Evolutionary conservation across 345 rosid species (phyloP).

Genomic region (Pugionium cornutum): DNA sequence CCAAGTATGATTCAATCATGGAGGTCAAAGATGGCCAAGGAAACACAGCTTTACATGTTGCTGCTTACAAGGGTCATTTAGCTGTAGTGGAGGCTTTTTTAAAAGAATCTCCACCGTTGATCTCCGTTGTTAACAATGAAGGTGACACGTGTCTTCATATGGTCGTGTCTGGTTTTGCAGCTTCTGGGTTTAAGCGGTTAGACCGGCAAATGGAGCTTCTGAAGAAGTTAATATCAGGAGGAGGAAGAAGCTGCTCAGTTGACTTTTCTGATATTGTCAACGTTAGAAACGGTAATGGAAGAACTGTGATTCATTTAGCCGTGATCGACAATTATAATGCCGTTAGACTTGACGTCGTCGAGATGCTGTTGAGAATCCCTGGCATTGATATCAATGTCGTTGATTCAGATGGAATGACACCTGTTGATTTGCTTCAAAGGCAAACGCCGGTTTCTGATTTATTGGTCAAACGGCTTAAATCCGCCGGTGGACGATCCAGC

Average conservation of each 20-base stretch:
- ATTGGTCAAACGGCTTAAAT: slow-evolving; percentile 69
- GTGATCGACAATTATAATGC: slow-evolving; percentile 52
- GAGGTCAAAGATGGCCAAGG: slow-evolving; percentile 60
- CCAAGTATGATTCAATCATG: slow-evolving; percentile 50
- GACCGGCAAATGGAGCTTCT: slow-evolving; percentile 75
- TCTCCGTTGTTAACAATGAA: slow-evolving; percentile 46
- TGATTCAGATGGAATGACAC: slow-evolving; percentile 75
- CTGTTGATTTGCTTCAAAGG: slow-evolving; percentile 69
- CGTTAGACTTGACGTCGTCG: slow-evolving; percentile 62
- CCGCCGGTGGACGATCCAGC: slow-evolving; percentile 76
- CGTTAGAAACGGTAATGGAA: slow-evolving; percentile 64
- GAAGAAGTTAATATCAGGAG: slow-evolving; percentile 51
- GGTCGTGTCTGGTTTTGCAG: slow-evolving; percentile 77
- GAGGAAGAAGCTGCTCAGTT: slow-evolving; percentile 32
- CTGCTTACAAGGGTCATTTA: slow-evolving; percentile 76
- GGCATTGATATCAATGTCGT: slow-evolving; percentile 60
- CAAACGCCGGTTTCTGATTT: slow-evolving; percentile 69
- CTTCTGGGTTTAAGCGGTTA: slow-evolving; percentile 71
- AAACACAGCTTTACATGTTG: slow-evolving; percentile 81
- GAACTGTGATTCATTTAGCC: slow-evolving; percentile 83
- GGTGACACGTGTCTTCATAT: slow-evolving; percentile 88
- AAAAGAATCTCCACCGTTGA: slow-evolving; percentile 49
- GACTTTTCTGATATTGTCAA: slow-evolving; percentile 56
- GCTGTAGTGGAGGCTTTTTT: slow-evolving; percentile 59
- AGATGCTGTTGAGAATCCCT: slow-evolving; percentile 60